Evolutionary conservation across 148 eudicot genomes (phyloP).

Genomic region (Amaranthus cruentus): DNA sequence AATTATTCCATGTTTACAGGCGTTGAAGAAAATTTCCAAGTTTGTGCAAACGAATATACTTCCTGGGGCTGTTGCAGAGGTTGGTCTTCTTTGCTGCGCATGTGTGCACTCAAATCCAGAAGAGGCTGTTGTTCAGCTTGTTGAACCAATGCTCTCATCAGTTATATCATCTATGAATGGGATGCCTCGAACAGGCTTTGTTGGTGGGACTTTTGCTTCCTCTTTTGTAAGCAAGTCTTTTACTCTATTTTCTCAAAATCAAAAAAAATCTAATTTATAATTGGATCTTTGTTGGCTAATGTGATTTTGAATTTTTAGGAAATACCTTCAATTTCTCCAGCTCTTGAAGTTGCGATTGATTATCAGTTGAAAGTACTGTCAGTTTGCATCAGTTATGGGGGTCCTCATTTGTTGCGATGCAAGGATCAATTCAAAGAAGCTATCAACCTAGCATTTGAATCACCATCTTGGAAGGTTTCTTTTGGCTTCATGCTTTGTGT

Average conservation of each 20-base stretch:
- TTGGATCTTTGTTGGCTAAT: conserved; percentile 4
- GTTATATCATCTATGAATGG: conserved; percentile 74
- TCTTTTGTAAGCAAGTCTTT: conserved; percentile 52
- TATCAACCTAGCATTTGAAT: conserved; percentile 71
- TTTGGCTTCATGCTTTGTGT: neutral
- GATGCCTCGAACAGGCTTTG: conserved; percentile 76
- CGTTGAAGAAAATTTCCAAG: conserved; percentile 83
- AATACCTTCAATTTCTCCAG: conserved; percentile 77
- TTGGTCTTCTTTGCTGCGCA: conserved; percentile 96
- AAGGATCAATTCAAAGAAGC: conserved; percentile 74
- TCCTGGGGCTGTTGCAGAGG: conserved; percentile 97
- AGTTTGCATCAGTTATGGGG: conserved; percentile 87
- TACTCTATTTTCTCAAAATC: conserved; percentile 1
- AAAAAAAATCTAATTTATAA: neutral
- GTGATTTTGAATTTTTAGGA: conserved; percentile 36
- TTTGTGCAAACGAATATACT: conserved; percentile 84
- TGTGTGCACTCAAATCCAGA: conserved; percentile 83
- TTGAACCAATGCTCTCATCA: conserved; percentile 68
- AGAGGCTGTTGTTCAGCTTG: conserved; percentile 72
- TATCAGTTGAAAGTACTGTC: conserved; percentile 88
- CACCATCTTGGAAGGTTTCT: conserved; percentile 96
- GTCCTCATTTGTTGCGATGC: conserved; percentile 65
- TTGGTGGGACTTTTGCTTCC: conserved; percentile 42
- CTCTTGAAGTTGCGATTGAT: conserved; percentile 81
- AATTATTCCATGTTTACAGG: conserved; percentile 36